A percentile compares a stretch with the other conserved stretches of the same genome.
phyloP scores from a whole-genome alignment of 176 grass and related monocot species.

The Rhipidocladum racemiflorum region DNA sequence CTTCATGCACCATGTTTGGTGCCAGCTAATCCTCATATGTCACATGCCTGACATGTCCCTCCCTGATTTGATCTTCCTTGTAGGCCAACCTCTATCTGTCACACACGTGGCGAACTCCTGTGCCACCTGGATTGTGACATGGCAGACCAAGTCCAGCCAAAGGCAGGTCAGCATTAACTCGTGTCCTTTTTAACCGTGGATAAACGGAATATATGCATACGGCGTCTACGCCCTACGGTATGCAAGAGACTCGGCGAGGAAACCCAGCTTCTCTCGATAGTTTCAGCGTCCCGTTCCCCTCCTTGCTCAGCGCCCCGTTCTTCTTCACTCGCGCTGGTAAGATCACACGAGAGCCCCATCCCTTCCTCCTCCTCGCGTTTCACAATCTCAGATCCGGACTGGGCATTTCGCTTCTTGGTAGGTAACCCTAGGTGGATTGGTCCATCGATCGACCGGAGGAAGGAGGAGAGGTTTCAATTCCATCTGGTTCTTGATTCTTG shows the following conservation, averaged over 20 bases:
- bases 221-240: neutral
- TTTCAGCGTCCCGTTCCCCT: neutral
- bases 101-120: no score
- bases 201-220: neutral
- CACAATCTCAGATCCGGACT: neutral
- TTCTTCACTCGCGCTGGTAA: neutral
- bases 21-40: neutral
- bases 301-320: neutral
- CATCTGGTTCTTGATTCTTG: neutral
- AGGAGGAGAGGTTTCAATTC: neutral
- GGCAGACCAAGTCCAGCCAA: neutral
- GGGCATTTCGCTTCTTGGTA: neutral
- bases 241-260: neutral
- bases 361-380: neutral
- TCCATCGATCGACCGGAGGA: neutral
- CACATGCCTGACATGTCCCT: neutral
- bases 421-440: neutral
- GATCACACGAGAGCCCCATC: neutral
- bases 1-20: neutral
- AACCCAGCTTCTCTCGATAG: neutral
- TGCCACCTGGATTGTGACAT: neutral
- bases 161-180: neutral
- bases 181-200: neutral
- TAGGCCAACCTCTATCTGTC: neutral
- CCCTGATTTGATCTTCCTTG: fast-evolving